These are phyloP conservation scores for Gamsiella multidivaricata DNA, from an alignment of 192 early-diverging fungal species.

Conservation along the genomic window DNA sequence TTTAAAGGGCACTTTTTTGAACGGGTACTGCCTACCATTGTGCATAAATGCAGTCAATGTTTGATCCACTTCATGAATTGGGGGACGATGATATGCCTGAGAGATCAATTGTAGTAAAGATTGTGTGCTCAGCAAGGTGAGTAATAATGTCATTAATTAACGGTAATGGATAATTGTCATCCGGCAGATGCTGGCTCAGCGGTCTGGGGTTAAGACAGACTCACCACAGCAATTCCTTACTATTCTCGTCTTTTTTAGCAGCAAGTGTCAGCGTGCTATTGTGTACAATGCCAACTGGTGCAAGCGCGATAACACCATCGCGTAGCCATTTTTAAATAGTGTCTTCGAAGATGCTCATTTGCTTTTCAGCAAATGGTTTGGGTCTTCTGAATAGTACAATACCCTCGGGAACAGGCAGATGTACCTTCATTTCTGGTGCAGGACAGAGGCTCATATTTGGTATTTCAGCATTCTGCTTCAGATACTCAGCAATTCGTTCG, in stretches of 20 bases:
- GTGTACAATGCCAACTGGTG: conserved; percentile 6
- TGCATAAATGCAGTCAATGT: conserved; percentile 4
- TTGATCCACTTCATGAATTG: neutral
- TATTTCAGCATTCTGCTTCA: no score
- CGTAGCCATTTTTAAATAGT: neutral
- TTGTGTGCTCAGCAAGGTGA: neutral
- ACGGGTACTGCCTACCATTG: neutral
- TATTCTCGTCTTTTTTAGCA: conserved; percentile 3
- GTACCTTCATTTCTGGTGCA: no score
- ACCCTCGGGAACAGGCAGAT: neutral
- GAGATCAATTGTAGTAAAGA: neutral
- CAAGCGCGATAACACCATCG: conserved; percentile 7
- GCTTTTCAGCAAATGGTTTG: neutral
- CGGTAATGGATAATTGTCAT: conserved; percentile 8
- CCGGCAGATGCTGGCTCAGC: neutral
- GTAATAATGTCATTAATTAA: conserved; percentile 8
- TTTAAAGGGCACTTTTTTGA: neutral
- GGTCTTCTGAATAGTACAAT: neutral
- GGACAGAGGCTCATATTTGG: neutral
- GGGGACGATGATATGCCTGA: conserved; percentile 4
- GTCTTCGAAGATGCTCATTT: neutral
- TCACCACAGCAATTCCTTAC: conserved; percentile 2
- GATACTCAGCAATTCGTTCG: neutral
- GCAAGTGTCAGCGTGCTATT: conserved; percentile 9
- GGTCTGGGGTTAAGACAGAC: conserved; percentile 13